phyloP scores from a whole-genome alignment of 305 asterid genomes.

The Fraxinus nigra region DNA sequence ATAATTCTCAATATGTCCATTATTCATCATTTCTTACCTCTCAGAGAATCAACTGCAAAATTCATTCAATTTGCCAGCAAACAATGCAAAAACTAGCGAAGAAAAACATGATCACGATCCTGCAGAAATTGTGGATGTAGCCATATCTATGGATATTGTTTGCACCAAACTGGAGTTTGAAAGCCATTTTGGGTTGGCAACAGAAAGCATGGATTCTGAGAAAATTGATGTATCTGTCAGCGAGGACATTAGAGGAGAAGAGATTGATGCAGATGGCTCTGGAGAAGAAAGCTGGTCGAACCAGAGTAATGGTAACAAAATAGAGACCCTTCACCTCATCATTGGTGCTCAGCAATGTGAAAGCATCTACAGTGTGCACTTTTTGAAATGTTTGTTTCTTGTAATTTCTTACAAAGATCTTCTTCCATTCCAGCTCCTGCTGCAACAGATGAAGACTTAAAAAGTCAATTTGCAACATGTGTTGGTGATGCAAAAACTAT shows the following conservation, averaged over 20 bases:
- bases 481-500: slow-evolving; percentile 19
- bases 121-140: slow-evolving; percentile 19
- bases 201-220: neutral
- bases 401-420: slow-evolving; percentile 1
- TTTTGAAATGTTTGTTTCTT: neutral
- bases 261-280: neutral
- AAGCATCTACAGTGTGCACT: neutral
- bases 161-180: slow-evolving; percentile 19
- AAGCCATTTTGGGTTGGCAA: neutral
- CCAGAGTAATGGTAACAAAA: neutral
- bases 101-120: slow-evolving; percentile 19
- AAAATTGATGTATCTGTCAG: neutral
- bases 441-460: slow-evolving; percentile 31
- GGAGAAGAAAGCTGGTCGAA: slow-evolving; percentile 1
- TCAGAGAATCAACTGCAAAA: slow-evolving; percentile 16
- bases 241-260: neutral
- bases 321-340: neutral
- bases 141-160: slow-evolving; percentile 18
- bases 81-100: slow-evolving; percentile 15
- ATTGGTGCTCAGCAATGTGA: neutral
- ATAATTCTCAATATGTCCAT: slow-evolving; percentile 16
- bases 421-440: slow-evolving; percentile 1
- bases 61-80: slow-evolving; percentile 13
- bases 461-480: slow-evolving; percentile 25
- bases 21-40: slow-evolving; percentile 5